Base-by-base conservation (phyloP, 208 protist species). In the Crithidia sp. region DNA sequence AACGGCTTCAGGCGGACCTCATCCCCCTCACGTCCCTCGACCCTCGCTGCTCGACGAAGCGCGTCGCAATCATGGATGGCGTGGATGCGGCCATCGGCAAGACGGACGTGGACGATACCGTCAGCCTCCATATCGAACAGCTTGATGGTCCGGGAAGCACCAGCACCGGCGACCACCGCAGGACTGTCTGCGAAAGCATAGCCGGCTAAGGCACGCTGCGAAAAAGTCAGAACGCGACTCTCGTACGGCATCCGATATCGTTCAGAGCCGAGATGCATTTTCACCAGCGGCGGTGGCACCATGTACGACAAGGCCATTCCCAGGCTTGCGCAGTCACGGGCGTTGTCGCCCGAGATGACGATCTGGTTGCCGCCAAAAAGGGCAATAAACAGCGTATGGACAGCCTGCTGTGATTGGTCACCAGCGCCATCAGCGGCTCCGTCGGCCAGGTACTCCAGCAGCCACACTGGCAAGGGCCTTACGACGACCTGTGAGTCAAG, bases 321-420 rank as follows among this genome's bases (percentile, higher is more conserved):
- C 7, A 96, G 71, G 39, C 82, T 84, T 6, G 88, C 89, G 45
- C 78, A 83, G 36, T 86, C 77, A 19, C 61, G 58, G 36, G 76
- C 75, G 54, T 84, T 59, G 4, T 71, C 66, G 8, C 86, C 84
- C 5, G 78, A 79, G 19, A 96, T 74, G 37, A 93, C 5, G 59
- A 96, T 86, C 74, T 96, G 91, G 36, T 87, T 87, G 0, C 91
- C 91, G 47, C 62, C 74, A n/a, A 94, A 89, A 7, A 96, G 77
- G 8, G 85, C 82, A 19, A 67, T 17, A 45, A 96, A 54, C 67
- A 96, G 74, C 16, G 54, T n/a, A n/a, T 85, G 66, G 14, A 82
- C 67, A 17, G 79, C 67, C 19, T 47, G 16, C n/a, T 62, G 28
- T 9, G 39, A 36, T 37, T 64, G 44, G 3, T 57, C 39, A 13